phyloP scores from a whole-genome alignment of 495 filamentous ascomycete species.

The Jackrogersella minutella region DNA sequence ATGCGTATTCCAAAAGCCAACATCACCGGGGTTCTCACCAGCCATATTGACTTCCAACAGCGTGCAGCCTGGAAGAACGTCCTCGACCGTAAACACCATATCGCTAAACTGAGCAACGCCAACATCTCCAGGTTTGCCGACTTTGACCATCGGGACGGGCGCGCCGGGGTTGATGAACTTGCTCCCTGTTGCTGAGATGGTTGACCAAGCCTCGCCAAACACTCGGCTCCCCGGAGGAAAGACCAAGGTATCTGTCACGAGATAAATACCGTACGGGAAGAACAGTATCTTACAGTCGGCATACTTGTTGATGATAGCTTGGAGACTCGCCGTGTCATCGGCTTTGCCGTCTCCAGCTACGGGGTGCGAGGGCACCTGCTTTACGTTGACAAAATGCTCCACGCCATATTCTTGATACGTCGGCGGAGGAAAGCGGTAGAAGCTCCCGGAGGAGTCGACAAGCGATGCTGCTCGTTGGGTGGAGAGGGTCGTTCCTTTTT shows the following conservation, averaged over 20 bases:
- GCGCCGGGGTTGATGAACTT: background rate
- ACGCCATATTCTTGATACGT: background rate
- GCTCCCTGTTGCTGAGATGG: conserved; percentile 1
- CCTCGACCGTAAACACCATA: background rate
- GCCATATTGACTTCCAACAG: conserved; percentile 6
- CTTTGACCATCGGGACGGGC: background rate
- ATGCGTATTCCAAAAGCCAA: conserved; percentile 3
- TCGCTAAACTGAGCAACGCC: background rate
- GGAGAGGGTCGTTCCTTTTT: background rate
- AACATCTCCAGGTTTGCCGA: background rate
- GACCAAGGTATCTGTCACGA: background rate
- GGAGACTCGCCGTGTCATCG: background rate
- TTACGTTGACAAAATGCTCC: conserved; percentile 1
- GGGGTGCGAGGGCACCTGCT: background rate
- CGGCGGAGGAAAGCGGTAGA: background rate
- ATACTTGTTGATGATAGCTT: background rate
- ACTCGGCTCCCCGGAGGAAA: conserved; percentile 1
- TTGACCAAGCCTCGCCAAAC: background rate
- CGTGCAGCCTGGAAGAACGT: background rate
- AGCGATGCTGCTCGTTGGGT: background rate
- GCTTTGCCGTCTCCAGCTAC: conserved; percentile 4
- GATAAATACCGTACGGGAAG: background rate
- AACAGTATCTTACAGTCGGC: background rate
- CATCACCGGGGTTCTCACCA: conserved; percentile 3
- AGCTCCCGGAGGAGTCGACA: background rate